Evolutionary conservation across 768 basidiomycete genomes (phyloP).

Genomic region (Paxillus ammoniavirescens): DNA sequence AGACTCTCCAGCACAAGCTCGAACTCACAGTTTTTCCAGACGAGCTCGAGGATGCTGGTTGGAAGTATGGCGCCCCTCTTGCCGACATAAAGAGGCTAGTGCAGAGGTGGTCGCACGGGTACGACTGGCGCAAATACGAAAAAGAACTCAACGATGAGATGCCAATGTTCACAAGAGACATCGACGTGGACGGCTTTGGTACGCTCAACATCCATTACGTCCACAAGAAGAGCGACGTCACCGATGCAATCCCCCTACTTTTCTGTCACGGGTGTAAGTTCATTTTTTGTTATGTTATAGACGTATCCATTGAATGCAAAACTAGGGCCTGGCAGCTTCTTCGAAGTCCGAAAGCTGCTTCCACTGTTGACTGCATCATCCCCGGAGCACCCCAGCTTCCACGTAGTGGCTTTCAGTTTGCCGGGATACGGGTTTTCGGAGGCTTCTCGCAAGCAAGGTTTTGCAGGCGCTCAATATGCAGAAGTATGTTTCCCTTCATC

Average conservation of each 20-base stretch:
- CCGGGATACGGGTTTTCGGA: constrained; percentile 66
- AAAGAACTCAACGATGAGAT: constrained; percentile 47
- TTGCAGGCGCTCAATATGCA: constrained; percentile 48
- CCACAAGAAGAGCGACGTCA: constrained; percentile 46
- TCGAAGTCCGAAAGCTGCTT: constrained; percentile 57
- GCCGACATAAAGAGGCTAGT: constrained; percentile 47
- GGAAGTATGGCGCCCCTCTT: constrained; percentile 53
- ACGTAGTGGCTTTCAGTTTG: constrained; percentile 57
- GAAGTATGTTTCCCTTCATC: constrained; percentile 36
- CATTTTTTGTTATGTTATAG: background rate
- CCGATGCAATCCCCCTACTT: constrained; percentile 54
- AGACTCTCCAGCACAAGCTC: constrained; percentile 37
- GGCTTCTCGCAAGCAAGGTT: constrained; percentile 52
- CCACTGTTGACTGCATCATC: constrained; percentile 46
- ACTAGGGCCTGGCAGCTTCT: constrained; percentile 44
- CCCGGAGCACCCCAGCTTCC: constrained; percentile 52
- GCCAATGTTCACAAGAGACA: constrained; percentile 54
- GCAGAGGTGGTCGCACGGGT: constrained; percentile 49
- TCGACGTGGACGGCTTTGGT: constrained; percentile 47
- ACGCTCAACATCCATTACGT: constrained; percentile 57
- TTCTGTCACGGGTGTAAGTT: constrained; percentile 60
- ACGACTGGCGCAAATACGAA: constrained; percentile 58
- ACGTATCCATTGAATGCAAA: background rate
- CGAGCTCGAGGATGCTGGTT: constrained; percentile 49
- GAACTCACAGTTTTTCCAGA: constrained; percentile 50